Conservation (phyloP, 352 stramenopile genomes). For the Thraustochytrium sp. region DNA sequence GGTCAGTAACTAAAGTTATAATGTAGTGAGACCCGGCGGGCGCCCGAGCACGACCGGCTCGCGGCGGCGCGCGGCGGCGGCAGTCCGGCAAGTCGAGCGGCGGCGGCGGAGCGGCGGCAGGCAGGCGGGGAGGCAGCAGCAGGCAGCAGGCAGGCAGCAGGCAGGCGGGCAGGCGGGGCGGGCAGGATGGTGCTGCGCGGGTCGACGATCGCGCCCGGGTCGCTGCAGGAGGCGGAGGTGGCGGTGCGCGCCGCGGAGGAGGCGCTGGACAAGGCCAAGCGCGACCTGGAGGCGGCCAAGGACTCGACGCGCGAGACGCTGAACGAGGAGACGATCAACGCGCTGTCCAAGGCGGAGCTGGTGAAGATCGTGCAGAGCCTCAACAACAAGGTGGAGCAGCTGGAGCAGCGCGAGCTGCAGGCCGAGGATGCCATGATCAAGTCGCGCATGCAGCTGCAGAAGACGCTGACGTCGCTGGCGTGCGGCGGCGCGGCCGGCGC, state of each 20-base stretch:
- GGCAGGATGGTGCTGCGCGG: conserved; percentile 22
- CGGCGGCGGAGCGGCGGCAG: too few relatives aligned
- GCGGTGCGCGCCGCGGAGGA: neutral
- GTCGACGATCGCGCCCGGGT: conserved; percentile 14
- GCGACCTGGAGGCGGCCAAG: conserved; percentile 16
- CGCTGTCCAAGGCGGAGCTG: conserved; percentile 11
- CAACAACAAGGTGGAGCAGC: neutral
- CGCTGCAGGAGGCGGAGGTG: conserved; percentile 27
- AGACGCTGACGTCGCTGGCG: conserved; percentile 27
- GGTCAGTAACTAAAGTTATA: too few relatives aligned
- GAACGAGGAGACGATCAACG: conserved; percentile 2
- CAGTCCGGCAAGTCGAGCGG: too few relatives aligned
- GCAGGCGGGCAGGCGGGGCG: neutral
- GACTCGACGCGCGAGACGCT: neutral
- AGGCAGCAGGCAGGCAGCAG: too few relatives aligned
- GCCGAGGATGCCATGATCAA: conserved; percentile 14
- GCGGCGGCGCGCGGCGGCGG: too few relatives aligned
- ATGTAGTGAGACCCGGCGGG: too few relatives aligned
- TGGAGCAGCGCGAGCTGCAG: conserved; percentile 11
- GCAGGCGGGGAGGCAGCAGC: too few relatives aligned
- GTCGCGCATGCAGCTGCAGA: conserved; percentile 8
- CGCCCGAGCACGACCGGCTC: too few relatives aligned
- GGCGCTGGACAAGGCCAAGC: conserved; percentile 3
- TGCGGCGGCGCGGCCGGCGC: conserved; percentile 38
- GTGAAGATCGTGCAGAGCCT: conserved; percentile 28